Evolutionary conservation across 257 asterid genomes (phyloP), one percentile per base, ranked within the genome.

Genomic region (Primulina tabacum): DNA sequence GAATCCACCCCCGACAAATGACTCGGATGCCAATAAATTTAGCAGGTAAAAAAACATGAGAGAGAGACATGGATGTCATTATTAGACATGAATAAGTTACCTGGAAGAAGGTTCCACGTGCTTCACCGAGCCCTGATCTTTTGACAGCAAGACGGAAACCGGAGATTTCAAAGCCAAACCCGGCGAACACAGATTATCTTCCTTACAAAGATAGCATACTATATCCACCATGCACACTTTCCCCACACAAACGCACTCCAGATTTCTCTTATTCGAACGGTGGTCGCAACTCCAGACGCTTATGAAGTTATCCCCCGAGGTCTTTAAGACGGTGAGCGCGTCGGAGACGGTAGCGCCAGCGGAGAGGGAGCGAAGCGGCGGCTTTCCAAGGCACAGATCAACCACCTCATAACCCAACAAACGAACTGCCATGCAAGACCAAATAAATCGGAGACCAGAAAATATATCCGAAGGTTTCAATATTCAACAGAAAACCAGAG

Each of bases 351-450:
- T 78, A 78, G 88, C 84, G 24, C 95, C 75, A 52, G 80, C 79
- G 65, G 95, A 72, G 64, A 92, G 90, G 30, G 84, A 81, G 62
- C 82, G 89, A 38, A 92, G 88, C 32, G 97, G 85, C 37, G 96
- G 97, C 87, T 90, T 92, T 70, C 98, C 98, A 16, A 92, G 68
- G 79, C 98, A 90, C 74, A 92, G 95, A 74, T 92, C 98, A 59
- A 95, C 90, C 80, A 88, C 93, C 90, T 79, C 90, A 65, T 84
- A 71, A 1, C 79, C 80, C 66, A 87, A 73, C 53, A 87, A 75
- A 4, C 78, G 73, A 79, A 77, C 75, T 83, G 95, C 97, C 98
- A 92, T 92, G 75, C 90, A 80, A 79, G 20, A 59, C 30, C 20
- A 10, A 43, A 9, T 10, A n/a, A 38, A 7, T 1, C 47, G 35